Base-by-base conservation (phyloP, 345 rosid species). In the Gossypium bickii region DNA sequence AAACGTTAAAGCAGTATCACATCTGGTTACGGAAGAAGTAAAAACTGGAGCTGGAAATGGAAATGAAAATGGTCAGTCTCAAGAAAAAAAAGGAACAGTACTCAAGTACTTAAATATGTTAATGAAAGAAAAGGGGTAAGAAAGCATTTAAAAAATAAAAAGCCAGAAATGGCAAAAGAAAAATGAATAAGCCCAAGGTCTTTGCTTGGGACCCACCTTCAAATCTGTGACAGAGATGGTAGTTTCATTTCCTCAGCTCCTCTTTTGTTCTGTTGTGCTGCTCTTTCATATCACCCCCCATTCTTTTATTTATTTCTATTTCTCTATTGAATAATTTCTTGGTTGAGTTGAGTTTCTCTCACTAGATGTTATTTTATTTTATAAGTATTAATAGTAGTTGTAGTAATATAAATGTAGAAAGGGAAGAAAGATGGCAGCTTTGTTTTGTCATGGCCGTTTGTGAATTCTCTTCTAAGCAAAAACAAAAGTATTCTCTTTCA, bases 401-500 rank as follows among this genome's bases (percentile, higher is more conserved):
- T 47, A 22, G 20, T 67, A 25, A 1, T 48, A 48, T 27, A 16
- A 17, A 49, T 27, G 25, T 72, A 60, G 41, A 17, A 27, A 34
- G 7, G 22, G 44, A 52, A 66, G 16, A 71, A 43, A 76, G 70
- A 80, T 56, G 75, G 67, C 78, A 70, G 76, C 75, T 82, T 85
- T 89, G 91, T 59, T 82, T 76, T 72, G 79, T 82, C 75, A 78
- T 78, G 86, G 83, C 74, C 74, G 65, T 81, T 85, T 79, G 89
- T 85, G 89, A 86, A 79, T 80, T 84, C 80, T 67, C 77, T 48
- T 43, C 15, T 12, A 79, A 76, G 74, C 80, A 63, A 78, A 55
- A 79, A 78, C 84, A 67, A 87, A 83, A 83, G 89, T 91, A 93
- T 85, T 85, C 89, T 84, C 88, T 82, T 87, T 91, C 97, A 89